These are phyloP conservation scores for Blastomyces silverae DNA, from an alignment of 2,329 filamentous ascomycete genomes.

Conservation along the genomic window DNA sequence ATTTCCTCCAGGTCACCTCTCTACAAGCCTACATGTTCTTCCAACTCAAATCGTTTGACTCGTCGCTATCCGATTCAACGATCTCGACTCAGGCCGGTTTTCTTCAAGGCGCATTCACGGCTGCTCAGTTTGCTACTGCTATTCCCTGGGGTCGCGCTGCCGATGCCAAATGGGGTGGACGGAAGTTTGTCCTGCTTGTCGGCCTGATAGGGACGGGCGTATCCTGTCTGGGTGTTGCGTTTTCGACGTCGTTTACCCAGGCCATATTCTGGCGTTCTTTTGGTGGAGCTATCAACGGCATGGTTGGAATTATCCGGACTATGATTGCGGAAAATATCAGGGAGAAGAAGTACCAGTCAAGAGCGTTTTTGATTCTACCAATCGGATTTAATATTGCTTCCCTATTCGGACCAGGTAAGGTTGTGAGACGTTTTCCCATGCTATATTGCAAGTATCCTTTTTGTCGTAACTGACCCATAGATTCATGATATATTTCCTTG, in stretches of 20 bases:
- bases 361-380: constrained; percentile 53
- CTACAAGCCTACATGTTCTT: constrained; percentile 69
- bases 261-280: constrained; percentile 61
- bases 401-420: constrained; percentile 44
- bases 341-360: constrained; percentile 56
- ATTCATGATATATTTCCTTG: neutral
- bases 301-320: constrained; percentile 65
- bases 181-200: constrained; percentile 70
- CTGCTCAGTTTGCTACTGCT: constrained; percentile 71
- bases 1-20: constrained; percentile 38
- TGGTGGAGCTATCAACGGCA: constrained; percentile 64
- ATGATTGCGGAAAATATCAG: constrained; percentile 65
- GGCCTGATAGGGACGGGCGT: constrained; percentile 63
- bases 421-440: constrained; percentile 28
- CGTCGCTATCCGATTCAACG: constrained; percentile 48
- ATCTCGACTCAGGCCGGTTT: constrained; percentile 70
- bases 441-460: constrained; percentile 23
- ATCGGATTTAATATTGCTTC: constrained; percentile 63
- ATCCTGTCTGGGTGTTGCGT: constrained; percentile 61
- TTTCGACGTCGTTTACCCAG: constrained; percentile 55
- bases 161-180: constrained; percentile 57
- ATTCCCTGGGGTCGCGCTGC: constrained; percentile 70
- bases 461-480: constrained; percentile 29
- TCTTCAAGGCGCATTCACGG: constrained; percentile 69
- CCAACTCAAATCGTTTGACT: constrained; percentile 69